A percentile compares a stretch with the other conserved stretches of the same genome.
phyloP scores from a whole-genome alignment of 148 eudicot genomes.

The Camellia japonica region DNA sequence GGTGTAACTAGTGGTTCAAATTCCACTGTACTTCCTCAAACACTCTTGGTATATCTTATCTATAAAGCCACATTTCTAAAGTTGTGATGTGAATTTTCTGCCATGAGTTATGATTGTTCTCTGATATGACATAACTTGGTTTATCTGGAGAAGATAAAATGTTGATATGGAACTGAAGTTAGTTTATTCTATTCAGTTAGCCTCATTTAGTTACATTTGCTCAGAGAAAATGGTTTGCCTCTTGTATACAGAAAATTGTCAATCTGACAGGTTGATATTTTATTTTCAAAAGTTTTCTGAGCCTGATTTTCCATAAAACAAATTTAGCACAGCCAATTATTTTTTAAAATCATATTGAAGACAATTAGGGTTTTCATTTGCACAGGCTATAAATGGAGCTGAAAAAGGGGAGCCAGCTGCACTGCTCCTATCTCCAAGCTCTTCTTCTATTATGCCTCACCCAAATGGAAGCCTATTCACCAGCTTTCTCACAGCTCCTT shows the following conservation, averaged over 20 bases:
- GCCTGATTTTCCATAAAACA: neutral
- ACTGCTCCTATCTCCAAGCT: constrained; percentile 70
- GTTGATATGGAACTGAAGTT: neutral
- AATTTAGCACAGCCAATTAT: neutral
- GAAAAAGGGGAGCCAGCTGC: constrained; percentile 82
- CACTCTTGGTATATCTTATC: neutral
- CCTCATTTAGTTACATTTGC: neutral
- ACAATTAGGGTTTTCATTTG: constrained; percentile 22
- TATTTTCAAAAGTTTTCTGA: neutral
- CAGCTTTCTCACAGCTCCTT: constrained; percentile 73
- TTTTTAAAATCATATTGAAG: neutral
- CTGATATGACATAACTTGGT: neutral
- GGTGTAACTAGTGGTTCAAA: neutral
- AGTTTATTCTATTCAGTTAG: neutral
- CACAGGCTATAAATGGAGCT: constrained; percentile 62
- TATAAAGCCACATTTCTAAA: neutral
- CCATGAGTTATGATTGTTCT: neutral
- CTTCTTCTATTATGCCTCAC: constrained; percentile 43
- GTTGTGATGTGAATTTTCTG: constrained; percentile 8
- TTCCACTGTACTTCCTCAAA: neutral
- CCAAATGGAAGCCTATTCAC: constrained; percentile 80
- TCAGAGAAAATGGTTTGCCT: neutral
- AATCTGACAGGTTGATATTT: neutral
- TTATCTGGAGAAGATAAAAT: neutral
- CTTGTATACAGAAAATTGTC: neutral